Evolutionary conservation across 306 rosid species (phyloP), one percentile per base, ranked within the genome.

Genomic region (Cicer yamashitae): DNA sequence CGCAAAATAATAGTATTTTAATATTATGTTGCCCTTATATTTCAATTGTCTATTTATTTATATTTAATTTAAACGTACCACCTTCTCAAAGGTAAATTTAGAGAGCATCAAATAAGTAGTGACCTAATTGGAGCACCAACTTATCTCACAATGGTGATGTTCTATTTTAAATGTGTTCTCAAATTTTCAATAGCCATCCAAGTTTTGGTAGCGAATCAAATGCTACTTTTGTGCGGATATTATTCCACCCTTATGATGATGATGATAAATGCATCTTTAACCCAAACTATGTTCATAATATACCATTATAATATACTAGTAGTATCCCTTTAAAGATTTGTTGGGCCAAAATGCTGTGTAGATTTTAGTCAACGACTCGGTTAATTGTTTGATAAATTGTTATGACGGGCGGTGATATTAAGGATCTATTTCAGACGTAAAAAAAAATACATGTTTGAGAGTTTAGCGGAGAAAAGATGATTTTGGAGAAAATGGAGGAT

Each of bases 191-290:
- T 52, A 39, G 17, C 22, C 12, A n/a, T 72, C 18, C 11, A n/a
- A 44, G 54, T 60, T 48, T 74, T 59, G 10, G 10, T 20, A 60
- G 74, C 80, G 77, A 78, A 86, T 83, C 87, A 81, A 71, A 81
- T 71, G 54, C 71, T 40, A 37, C 70, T 46, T 71, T 69, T 37
- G 77, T 77, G 77, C 14, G 15, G 9, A 30, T 59, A 30, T 12
- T 30, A 34, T 59, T 59, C 41, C 18, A 56, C n/a, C 6, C 38
- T 25, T 58, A 30, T 30, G 37, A 30, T 30, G 37, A 30, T 30
- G 34, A 30, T 30, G 37, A 30, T 30, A 30, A 30, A 30, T 30
- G 37, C 6, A 30, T 30, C 5, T 30, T 30, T 30, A 30, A 30
- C 37, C 37, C 37, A 30, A 30, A 30, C 37, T 30, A 30, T 30